Evolutionary conservation across 768 basidiomycete species (phyloP).

Genomic region (Neoboletus brunneissimus): DNA sequence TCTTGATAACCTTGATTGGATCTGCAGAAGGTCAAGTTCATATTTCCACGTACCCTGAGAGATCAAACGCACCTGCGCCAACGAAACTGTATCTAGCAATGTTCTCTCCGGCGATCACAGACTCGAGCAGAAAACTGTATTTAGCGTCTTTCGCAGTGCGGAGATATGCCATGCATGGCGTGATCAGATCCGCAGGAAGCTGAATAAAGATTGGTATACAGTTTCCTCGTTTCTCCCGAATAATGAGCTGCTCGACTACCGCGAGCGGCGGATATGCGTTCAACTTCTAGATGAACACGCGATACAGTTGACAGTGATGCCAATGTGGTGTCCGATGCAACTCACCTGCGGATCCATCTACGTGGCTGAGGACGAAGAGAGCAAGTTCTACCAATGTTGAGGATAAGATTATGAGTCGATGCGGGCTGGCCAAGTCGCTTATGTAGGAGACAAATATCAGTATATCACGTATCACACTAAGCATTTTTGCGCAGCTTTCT

Average conservation of each 20-base stretch:
- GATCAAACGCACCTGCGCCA: constrained; percentile 71
- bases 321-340: not conserved
- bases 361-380: not conserved
- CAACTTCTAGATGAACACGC: constrained; percentile 53
- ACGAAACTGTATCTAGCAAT: constrained; percentile 95
- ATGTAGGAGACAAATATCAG: constrained; percentile 2
- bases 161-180: constrained; percentile 95
- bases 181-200: constrained; percentile 92
- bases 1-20: constrained; percentile 88
- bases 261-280: constrained; percentile 68
- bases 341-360: constrained; percentile 53
- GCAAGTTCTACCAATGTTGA: not conserved
- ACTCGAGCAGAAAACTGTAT: constrained; percentile 94
- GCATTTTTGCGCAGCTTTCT: not conserved
- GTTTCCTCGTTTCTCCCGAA: constrained; percentile 83
- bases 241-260: constrained; percentile 72
- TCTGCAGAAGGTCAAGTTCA: constrained; percentile 45
- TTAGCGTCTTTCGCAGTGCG: constrained; percentile 88
- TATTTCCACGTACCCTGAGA: not conserved
- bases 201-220: constrained; percentile 91
- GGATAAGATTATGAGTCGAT: not conserved
- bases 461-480: not conserved
- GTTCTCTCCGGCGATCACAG: constrained; percentile 86
- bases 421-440: not conserved
- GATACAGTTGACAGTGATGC: constrained; percentile 53